These are phyloP conservation scores for Melanomma pulvis-pyrius DNA, from an alignment of 495 filamentous ascomycete species.

Conservation along the genomic window DNA sequence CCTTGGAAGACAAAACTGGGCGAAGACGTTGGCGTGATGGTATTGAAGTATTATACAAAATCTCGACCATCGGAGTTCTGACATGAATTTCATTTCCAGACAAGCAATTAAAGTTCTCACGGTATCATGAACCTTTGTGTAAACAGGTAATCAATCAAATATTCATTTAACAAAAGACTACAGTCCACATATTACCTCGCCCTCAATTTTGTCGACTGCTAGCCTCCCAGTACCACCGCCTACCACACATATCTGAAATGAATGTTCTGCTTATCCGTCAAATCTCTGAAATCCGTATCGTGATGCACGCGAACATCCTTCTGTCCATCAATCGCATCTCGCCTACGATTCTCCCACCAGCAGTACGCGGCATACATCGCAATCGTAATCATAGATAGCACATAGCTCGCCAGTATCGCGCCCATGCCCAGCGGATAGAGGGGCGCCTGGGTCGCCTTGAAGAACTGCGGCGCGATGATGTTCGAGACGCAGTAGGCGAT, in stretches of 20 bases:
- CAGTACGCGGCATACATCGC: slow-evolving; percentile 54
- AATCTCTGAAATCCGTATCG: slow-evolving; percentile 59
- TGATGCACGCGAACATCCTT: slow-evolving; percentile 58
- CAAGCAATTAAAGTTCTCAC: too few species aligned
- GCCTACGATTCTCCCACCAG: slow-evolving; percentile 58
- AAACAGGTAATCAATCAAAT: too few species aligned
- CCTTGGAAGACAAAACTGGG: too few species aligned
- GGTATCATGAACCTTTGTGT: too few species aligned
- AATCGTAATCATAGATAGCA: slow-evolving; percentile 55
- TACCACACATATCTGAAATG: slow-evolving; percentile 50
- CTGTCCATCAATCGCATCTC: slow-evolving; percentile 56
- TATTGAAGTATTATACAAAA: too few species aligned
- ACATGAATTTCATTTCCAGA: too few species aligned
- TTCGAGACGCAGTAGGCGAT: slow-evolving; percentile 44
- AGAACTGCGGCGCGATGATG: slow-evolving; percentile 58
- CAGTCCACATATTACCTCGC: too few species aligned
- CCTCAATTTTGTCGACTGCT: too few species aligned
- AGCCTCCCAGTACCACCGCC: neutral
- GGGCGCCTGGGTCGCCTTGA: slow-evolving; percentile 58
- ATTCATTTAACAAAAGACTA: too few species aligned
- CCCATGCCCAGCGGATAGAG: slow-evolving; percentile 62
- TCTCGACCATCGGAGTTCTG: too few species aligned
- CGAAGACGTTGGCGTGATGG: too few species aligned
- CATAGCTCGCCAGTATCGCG: slow-evolving; percentile 63
- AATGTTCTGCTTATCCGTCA: slow-evolving; percentile 64